Percentiles rank a stretch among this genome's conserved stretches.
These are phyloP conservation scores for Russula sp. DNA, from an alignment of 768 basidiomycete species.

Conservation along the genomic window DNA sequence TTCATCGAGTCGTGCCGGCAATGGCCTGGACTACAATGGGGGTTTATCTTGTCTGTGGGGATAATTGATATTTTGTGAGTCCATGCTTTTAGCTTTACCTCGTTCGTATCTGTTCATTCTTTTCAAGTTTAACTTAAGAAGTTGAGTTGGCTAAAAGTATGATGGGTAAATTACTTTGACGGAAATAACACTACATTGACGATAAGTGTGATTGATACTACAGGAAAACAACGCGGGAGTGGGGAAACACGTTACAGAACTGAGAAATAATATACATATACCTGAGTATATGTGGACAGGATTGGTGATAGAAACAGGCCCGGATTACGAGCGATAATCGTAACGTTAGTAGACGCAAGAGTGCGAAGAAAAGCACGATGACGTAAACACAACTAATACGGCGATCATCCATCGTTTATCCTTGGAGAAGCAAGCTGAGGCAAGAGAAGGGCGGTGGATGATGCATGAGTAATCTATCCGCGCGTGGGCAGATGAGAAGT, in stretches of 20 bases:
- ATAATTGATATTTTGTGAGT: not conserved
- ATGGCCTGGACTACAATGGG: not conserved
- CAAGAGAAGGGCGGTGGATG: not conserved
- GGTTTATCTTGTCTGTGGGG: too few species aligned
- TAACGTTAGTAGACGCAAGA: not conserved
- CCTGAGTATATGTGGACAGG: not conserved
- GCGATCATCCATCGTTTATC: not conserved
- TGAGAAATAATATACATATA: not conserved
- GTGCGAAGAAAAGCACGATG: not conserved
- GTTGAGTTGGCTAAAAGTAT: too few species aligned
- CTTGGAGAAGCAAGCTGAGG: not conserved
- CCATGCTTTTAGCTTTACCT: not conserved
- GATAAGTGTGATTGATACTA: not conserved
- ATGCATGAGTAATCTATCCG: not conserved
- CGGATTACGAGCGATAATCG: not conserved
- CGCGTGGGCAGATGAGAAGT: not conserved
- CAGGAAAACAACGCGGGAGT: not conserved
- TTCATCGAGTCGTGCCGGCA: too few species aligned
- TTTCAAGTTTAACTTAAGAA: not conserved
- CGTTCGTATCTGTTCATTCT: not conserved
- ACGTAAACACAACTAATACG: not conserved
- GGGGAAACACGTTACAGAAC: not conserved
- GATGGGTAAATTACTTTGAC: too few species aligned
- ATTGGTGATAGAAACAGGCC: not conserved
- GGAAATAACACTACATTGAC: slow-evolving; percentile 1